Evolutionary conservation across 164 flowering plant species (phyloP), one percentile per base, ranked within the genome.

Genomic region (Hamamelis virginiana): DNA sequence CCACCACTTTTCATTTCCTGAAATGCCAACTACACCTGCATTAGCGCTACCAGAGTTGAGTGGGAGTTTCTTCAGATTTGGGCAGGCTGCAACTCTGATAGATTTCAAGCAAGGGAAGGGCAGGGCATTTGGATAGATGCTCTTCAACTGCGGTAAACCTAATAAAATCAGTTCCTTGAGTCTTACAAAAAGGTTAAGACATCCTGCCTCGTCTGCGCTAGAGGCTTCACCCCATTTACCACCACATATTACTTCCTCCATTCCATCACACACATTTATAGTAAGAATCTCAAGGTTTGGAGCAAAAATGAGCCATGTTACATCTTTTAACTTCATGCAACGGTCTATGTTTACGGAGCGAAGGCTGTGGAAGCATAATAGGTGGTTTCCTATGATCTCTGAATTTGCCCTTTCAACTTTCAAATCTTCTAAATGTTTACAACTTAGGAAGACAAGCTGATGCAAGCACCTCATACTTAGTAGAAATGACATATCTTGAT

Each of bases 1-100:
- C 62, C 62, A 59, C 62, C 62, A 59, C 21, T 59, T 27, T 59
- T 59, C 62, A 1, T 27, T 8, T 59, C 62, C 62, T 4, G 14
- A 33, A 27, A 59, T 59, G 19, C 15, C 23, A 33, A 27, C 19
- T 33, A 19, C 62, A 9, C 43, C 14, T 59, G 9, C 51, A 12
- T 47, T 47, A 16, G 14, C n/a, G 12, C 51, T 12, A 4, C 9
- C 44, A 16, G 62, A 59, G 21, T 59, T 26, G 19, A 59, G 43
- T 59, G n/a, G 23, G 44, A 59, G 62, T 8, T 59, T 33, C 62
- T 8, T 27, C 62, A 59, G 21, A 12, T 11, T 59, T 33, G 44
- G 62, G 10, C 44, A 59, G 44, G 33, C 62, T 25, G 23, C 9
- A 16, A 18, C 62, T 27, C 44, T 15, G 14, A 59, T 26, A 16